phyloP scores from a whole-genome alignment of 441 rosid species.

The Populus hybrid region DNA sequence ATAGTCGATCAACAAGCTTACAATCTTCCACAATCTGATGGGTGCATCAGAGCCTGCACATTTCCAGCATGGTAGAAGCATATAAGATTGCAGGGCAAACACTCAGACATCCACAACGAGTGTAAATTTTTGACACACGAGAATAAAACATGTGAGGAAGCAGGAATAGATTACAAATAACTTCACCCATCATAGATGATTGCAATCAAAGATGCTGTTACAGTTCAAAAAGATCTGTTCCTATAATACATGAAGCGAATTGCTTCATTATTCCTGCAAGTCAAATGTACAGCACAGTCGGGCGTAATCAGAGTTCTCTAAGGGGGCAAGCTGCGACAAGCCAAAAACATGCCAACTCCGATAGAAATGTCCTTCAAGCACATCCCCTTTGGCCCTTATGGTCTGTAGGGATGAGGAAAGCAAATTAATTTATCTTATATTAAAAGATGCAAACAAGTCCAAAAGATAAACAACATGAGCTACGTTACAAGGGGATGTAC shows the following conservation, averaged over 20 bases:
- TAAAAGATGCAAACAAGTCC: no score
- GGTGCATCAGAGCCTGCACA: no score
- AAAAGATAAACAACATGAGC: not conserved
- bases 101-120: not conserved
- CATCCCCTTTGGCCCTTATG: slow-evolving; percentile 12
- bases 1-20: no score
- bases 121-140: not conserved
- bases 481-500: not conserved
- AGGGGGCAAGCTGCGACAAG: not conserved
- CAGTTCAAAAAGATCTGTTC: not conserved
- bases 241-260: not conserved
- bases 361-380: not conserved
- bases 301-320: slow-evolving; percentile 5
- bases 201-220: not conserved
- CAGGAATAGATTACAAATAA: not conserved
- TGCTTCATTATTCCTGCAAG: not conserved
- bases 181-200: not conserved
- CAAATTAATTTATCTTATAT: not conserved
- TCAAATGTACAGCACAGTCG: not conserved
- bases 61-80: no score
- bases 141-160: not conserved
- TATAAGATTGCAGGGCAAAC: not conserved
- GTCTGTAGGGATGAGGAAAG: slow-evolving; percentile 14
- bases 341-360: slow-evolving; percentile 7
- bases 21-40: no score